Evolutionary conservation across 805 yeast genomes (phyloP), one percentile per base, ranked within the genome.

Genomic region (Metschnikowia santaceciliae): DNA sequence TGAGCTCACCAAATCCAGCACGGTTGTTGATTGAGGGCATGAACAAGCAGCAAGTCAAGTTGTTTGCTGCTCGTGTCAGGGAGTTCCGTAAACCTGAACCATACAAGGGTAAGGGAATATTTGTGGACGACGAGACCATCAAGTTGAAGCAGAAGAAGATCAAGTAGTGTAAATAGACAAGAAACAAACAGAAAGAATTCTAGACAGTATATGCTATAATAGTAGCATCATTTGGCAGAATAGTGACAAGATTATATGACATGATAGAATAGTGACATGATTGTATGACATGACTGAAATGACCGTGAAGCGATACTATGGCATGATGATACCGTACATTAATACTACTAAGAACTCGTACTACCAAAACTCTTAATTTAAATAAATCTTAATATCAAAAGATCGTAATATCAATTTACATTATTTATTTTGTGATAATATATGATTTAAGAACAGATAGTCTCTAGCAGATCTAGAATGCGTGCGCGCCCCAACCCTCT

Each of bases 91-190:
- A 96, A 54, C 99, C 99, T 42, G 99, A 94, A 74, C 97, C 97
- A 37, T 94, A 94, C 70, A 94, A 94, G 74, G 99, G 99, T 66
- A 95, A 95, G 61, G 99, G 99, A 65, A 86, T 94, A 46, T 94
- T 86, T 66, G 86, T 94, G 46, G 88, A 91, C 69, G 87, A 83
- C 63, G 98, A 94, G 75, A 90, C 95, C 46, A 86, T 94, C 68
- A 84, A 83, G 66, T 77, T 92, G 65, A 94, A 94, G 80, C 89
- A 86, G 60, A 89, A 89, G 80, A 92, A 90, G 80, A 88, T 92
- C 68, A 92, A 94, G 83, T 92, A 79, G 52, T 50, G 51, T 43
- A 48, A 38, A 46, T 48, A 49, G 49, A 32, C 42, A 39, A 39
- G 17, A 35, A 35, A 15, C 13, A 35, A 8, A 15, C 15, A 35